Percentiles rank a stretch among this genome's conserved stretches.
Conservation (phyloP, 345 rosid species). For the Geranium brycei region DNA sequence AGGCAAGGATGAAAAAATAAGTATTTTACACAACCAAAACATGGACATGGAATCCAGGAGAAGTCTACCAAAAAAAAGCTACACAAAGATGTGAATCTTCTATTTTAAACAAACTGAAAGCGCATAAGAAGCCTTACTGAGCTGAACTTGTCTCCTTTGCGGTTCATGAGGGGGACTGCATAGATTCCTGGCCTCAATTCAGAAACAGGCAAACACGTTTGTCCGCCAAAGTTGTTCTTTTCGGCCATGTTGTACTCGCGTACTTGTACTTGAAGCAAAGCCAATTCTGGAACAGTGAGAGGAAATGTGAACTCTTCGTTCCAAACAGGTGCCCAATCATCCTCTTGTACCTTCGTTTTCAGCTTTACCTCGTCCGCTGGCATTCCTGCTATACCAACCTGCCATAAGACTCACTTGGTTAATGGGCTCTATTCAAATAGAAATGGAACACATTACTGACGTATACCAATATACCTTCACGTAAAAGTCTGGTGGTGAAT, state of each 20-base stretch:
- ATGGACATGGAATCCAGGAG: neutral
- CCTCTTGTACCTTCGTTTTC: constrained; percentile 45
- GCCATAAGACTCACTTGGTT: constrained; percentile 1
- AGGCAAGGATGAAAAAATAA: neutral
- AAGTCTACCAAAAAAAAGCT: neutral
- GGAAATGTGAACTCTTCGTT: constrained; percentile 52
- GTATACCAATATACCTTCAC: constrained; percentile 26
- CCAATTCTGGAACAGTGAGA: constrained; percentile 52
- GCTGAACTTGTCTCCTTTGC: constrained; percentile 34
- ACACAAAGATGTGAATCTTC: neutral
- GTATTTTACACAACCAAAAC: neutral
- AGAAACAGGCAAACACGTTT: constrained; percentile 52
- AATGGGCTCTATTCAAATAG: too few species aligned
- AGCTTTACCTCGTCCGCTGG: constrained; percentile 42
- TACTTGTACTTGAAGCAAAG: constrained; percentile 57
- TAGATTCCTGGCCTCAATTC: constrained; percentile 51
- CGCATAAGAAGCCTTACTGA: constrained; percentile 50
- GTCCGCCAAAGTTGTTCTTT: constrained; percentile 60
- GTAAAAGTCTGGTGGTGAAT: constrained; percentile 63
- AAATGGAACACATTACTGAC: neutral
- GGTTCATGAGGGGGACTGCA: constrained; percentile 45
- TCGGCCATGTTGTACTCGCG: constrained; percentile 56
- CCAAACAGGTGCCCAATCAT: constrained; percentile 61
- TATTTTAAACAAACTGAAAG: constrained; percentile 30
- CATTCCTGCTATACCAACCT: constrained; percentile 68